Evolutionary conservation across 345 rosid genomes (phyloP).

Genomic region (Conringia planisiliqua): DNA sequence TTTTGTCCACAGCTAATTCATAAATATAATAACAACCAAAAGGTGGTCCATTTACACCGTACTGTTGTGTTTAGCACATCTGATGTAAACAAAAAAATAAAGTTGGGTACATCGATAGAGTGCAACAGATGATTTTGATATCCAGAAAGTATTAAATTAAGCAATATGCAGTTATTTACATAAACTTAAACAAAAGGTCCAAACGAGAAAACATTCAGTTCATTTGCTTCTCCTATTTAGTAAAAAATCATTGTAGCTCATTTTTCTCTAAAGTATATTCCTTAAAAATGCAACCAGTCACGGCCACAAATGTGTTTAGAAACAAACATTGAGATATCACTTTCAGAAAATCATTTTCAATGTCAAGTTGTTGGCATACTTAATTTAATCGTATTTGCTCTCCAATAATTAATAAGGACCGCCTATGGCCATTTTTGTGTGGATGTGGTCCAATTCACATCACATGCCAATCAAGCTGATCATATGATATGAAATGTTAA

Average conservation of each 20-base stretch:
- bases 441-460: slow-evolving; percentile 25
- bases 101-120: neutral
- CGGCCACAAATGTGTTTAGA: neutral
- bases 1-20: slow-evolving; percentile 17
- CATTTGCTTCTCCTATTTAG: neutral
- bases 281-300: neutral
- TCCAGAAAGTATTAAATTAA: neutral
- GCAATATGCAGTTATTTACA: neutral
- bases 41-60: slow-evolving; percentile 8
- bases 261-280: neutral
- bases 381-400: slow-evolving; percentile 8
- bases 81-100: no score
- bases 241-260: neutral
- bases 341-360: slow-evolving; percentile 20
- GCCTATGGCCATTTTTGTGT: neutral
- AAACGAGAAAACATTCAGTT: neutral
- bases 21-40: neutral
- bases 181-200: neutral
- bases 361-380: slow-evolving; percentile 16
- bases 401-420: neutral
- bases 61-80: neutral
- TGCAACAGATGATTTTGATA: neutral
- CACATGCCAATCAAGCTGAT: slow-evolving; percentile 31
- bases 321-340: slow-evolving; percentile 14
- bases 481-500: slow-evolving; percentile 12